A percentile compares a stretch with the other conserved stretches of the same genome.
Evolutionary conservation across 495 filamentous ascomycete genomes (phyloP).

Genomic region (Tricharina praecox): DNA sequence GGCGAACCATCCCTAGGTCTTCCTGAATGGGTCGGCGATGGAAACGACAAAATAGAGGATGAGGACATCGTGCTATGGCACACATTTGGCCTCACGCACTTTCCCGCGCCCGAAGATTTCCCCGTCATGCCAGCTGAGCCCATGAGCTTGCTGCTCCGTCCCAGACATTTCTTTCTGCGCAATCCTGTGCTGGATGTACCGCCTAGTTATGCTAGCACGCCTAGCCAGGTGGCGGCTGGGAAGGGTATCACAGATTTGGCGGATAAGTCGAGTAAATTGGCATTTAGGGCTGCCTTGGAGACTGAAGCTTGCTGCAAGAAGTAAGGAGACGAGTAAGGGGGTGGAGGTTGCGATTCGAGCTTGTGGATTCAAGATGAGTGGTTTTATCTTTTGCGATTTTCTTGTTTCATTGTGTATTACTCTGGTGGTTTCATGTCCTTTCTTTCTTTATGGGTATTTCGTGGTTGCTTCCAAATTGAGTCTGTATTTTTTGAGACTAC

Average conservation of each 20-base stretch:
- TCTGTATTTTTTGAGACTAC: too few relatives aligned
- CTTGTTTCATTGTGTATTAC: too few relatives aligned
- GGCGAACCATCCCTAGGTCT: constrained; percentile 67
- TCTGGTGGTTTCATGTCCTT: too few relatives aligned
- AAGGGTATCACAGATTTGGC: constrained; percentile 32
- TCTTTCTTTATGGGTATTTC: too few relatives aligned
- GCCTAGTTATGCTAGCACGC: constrained; percentile 57
- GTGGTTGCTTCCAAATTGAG: too few relatives aligned
- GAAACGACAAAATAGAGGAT: constrained; percentile 53
- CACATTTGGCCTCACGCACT: constrained; percentile 86
- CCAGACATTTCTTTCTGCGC: constrained; percentile 69
- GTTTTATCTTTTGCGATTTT: too few relatives aligned
- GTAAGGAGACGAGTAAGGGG: too few relatives aligned
- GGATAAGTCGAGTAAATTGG: constrained; percentile 13
- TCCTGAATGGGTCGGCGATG: constrained; percentile 68
- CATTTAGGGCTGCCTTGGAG: too few relatives aligned
- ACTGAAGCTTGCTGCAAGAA: too few relatives aligned
- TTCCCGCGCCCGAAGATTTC: constrained; percentile 84
- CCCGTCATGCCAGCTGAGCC: constrained; percentile 90
- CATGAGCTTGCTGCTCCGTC: constrained; percentile 67
- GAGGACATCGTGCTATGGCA: constrained; percentile 90
- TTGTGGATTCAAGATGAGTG: too few relatives aligned
- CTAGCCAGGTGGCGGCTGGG: constrained; percentile 46
- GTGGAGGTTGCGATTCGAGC: too few relatives aligned
- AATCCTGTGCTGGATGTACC: constrained; percentile 83